These are phyloP conservation scores for Dalbergia cultrata DNA, from an alignment of 306 rosid genomes.

Conservation along the genomic window DNA sequence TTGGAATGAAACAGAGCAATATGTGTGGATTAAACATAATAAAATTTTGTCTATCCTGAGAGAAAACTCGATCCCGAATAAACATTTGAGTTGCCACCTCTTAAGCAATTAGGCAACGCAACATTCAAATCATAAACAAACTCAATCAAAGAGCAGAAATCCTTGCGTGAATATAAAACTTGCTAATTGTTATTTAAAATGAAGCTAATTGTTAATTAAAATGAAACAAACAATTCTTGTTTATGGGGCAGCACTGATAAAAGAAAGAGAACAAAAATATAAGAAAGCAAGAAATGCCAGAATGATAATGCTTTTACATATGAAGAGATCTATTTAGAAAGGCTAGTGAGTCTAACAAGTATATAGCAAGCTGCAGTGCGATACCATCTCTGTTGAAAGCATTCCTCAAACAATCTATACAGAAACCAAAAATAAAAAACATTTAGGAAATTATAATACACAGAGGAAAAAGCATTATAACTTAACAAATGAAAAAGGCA, in stretches of 20 bases:
- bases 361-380: constrained; percentile 98
- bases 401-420: constrained; percentile 93
- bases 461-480: constrained; percentile 15
- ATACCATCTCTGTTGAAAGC: constrained; percentile 98
- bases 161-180: neutral
- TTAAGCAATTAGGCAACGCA: constrained; percentile 13
- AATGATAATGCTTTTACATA: constrained; percentile 31
- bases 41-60: neutral
- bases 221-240: neutral
- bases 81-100: neutral
- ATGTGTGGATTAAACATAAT: constrained; percentile 1
- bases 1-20: constrained; percentile 3
- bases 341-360: constrained; percentile 71
- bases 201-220: neutral
- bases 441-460: constrained; percentile 9
- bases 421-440: constrained; percentile 36
- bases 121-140: constrained; percentile 10
- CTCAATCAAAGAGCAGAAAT: constrained; percentile 8
- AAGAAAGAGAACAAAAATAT: constrained; percentile 11
- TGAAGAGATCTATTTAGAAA: constrained; percentile 27
- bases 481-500: constrained; percentile 20
- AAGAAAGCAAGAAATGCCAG: constrained; percentile 23
- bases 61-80: constrained; percentile 2
- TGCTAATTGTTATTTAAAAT: no score
- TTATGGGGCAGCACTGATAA: neutral